phyloP scores from a whole-genome alignment of 768 basidiomycete species.

The Suillus discolor region DNA sequence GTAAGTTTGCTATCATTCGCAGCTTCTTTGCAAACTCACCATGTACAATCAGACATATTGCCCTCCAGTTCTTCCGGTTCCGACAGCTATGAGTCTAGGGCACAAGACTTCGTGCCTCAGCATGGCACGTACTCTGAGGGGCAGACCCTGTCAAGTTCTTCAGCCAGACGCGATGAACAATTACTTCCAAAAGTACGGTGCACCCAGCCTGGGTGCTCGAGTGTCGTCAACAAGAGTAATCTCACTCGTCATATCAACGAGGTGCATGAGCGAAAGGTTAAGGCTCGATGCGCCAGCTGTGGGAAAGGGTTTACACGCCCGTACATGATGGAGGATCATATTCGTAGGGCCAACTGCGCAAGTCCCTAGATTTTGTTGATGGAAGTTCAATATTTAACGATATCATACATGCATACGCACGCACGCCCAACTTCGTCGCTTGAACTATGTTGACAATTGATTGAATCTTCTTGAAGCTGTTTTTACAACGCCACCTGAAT shows the following conservation, averaged over 20 bases:
- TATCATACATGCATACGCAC: too few species aligned
- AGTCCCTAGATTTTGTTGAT: not conserved
- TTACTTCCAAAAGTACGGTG: not conserved
- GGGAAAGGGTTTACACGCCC: not conserved
- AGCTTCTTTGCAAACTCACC: not conserved
- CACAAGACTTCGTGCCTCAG: not conserved
- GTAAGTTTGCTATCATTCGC: not conserved
- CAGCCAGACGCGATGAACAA: not conserved
- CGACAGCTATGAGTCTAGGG: not conserved
- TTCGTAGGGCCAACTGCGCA: not conserved
- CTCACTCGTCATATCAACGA: not conserved
- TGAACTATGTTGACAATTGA: too few species aligned
- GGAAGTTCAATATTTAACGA: too few species aligned
- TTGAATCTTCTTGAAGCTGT: too few species aligned
- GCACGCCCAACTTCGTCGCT: too few species aligned
- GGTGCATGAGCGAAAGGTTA: not conserved
- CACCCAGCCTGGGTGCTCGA: not conserved
- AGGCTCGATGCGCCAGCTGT: not conserved
- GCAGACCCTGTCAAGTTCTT: not conserved
- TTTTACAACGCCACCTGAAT: too few species aligned
- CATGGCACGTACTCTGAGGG: not conserved
- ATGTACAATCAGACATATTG: not conserved
- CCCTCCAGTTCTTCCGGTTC: not conserved
- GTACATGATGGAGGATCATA: not conserved
- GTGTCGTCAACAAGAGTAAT: not conserved